Percentiles rank a stretch among this genome's conserved stretches.
These are phyloP conservation scores for Leptographium procerum DNA, from an alignment of 2,329 filamentous ascomycete species.

Conservation along the genomic window DNA sequence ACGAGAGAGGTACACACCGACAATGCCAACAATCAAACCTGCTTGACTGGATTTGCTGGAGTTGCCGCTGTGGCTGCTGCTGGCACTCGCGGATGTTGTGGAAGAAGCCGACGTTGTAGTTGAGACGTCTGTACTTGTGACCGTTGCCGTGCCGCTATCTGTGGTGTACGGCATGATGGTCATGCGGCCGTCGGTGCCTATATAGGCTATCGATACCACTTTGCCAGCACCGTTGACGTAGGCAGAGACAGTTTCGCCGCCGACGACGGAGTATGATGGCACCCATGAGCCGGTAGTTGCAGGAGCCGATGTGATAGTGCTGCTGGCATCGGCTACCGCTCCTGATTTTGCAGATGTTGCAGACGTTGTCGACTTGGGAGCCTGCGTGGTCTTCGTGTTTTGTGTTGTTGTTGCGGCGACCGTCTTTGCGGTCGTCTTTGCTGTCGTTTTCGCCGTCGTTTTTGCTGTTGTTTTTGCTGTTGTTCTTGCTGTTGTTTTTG, in stretches of 20 bases:
- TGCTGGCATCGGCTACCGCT: background rate
- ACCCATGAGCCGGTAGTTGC: slow-evolving; percentile 1
- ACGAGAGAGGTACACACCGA: background rate
- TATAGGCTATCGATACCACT: slow-evolving; percentile 1
- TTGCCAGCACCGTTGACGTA: slow-evolving; percentile 4
- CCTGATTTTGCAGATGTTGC: background rate
- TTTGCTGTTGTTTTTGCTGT: background rate
- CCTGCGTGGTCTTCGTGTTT: background rate
- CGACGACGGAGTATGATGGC: background rate
- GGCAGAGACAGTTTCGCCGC: slow-evolving; percentile 5
- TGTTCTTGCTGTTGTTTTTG: background rate
- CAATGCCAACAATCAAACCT: slow-evolving; percentile 5
- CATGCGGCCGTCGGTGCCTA: background rate
- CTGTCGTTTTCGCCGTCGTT: background rate
- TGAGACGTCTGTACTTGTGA: background rate
- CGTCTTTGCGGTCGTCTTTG: background rate
- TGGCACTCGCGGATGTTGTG: background rate
- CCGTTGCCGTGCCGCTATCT: background rate
- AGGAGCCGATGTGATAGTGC: background rate
- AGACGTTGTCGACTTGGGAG: too few species aligned
- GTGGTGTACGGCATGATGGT: slow-evolving; percentile 2
- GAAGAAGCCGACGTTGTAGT: background rate
- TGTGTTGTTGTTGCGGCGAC: background rate
- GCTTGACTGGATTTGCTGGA: slow-evolving; percentile 1
- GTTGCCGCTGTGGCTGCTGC: background rate